Evolutionary conservation across 2,329 filamentous ascomycete species (phyloP).

Genomic region (Claviceps quebecensis): DNA sequence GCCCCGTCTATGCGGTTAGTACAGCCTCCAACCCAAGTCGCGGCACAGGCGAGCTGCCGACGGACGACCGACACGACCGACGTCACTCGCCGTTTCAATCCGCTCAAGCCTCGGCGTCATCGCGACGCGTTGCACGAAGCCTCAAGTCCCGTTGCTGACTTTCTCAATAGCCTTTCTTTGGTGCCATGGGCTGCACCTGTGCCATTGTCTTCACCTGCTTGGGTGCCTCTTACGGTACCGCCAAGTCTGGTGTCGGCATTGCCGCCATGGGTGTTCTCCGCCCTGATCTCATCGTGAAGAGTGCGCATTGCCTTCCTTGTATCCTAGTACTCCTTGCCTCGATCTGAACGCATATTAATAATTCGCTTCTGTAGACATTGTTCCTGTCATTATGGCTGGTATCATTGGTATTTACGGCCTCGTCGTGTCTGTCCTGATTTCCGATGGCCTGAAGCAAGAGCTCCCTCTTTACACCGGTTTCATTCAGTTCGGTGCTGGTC

Average conservation of each 20-base stretch:
- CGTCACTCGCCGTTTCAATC: conserved; percentile 13
- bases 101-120: conserved; percentile 8
- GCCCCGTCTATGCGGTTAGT: conserved; percentile 99
- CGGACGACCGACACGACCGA: conserved; percentile 18
- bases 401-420: conserved; percentile 99
- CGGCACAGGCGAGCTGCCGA: too few relatives aligned
- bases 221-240: conserved; percentile 94
- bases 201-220: conserved; percentile 96
- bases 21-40: conserved; percentile 12
- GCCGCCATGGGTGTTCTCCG: conserved; percentile 95
- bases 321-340: background rate
- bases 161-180: conserved; percentile 64
- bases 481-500: conserved; percentile 74
- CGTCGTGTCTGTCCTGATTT: conserved; percentile 77
- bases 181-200: conserved; percentile 93
- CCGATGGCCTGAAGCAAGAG: conserved; percentile 60
- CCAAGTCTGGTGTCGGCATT: conserved; percentile 98
- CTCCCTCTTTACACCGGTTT: conserved; percentile 68
- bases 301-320: conserved; percentile 39
- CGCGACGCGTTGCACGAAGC: conserved; percentile 9
- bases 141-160: conserved; percentile 18
- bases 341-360: conserved; percentile 9
- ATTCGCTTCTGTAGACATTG: conserved; percentile 56
- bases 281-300: conserved; percentile 98
- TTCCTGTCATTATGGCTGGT: conserved; percentile 99